Conservation (phyloP, 2,329 filamentous ascomycete species). For the Fusarium sp. region DNA sequence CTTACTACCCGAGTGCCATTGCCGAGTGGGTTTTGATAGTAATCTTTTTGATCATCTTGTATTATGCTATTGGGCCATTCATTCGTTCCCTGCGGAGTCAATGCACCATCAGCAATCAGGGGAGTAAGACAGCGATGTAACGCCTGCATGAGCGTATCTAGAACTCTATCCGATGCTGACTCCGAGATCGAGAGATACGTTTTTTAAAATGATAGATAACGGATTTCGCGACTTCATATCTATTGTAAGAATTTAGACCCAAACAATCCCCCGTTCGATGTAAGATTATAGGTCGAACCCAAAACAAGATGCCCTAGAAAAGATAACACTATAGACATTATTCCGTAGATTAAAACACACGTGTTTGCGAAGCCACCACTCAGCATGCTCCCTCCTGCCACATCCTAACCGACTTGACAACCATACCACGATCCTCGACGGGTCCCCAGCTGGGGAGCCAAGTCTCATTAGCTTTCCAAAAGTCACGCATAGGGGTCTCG, state of each 20-base stretch:
- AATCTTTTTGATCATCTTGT: background rate
- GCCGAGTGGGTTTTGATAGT: background rate
- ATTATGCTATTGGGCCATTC: background rate
- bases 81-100: background rate
- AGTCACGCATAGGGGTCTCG: constrained; percentile 54
- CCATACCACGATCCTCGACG: constrained; percentile 54
- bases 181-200: background rate
- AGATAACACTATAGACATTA: constrained; percentile 2
- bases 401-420: constrained; percentile 60
- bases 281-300: background rate
- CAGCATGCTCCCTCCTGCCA: constrained; percentile 55
- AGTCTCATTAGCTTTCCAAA: constrained; percentile 54
- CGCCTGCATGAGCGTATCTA: constrained; percentile 8
- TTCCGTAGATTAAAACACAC: background rate
- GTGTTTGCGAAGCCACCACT: constrained; percentile 1
- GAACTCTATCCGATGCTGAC: constrained; percentile 2
- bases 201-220: constrained; percentile 3
- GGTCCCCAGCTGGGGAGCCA: constrained; percentile 58
- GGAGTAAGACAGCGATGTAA: background rate
- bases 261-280: background rate
- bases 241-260: constrained; percentile 10
- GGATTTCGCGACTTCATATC: background rate
- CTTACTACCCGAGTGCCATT: background rate
- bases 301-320: background rate
- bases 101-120: background rate